A percentile compares a stretch with the other conserved stretches of the same genome.
These are phyloP conservation scores for Lipomyces yamadae DNA, from an alignment of 805 yeast species.

Conservation along the genomic window DNA sequence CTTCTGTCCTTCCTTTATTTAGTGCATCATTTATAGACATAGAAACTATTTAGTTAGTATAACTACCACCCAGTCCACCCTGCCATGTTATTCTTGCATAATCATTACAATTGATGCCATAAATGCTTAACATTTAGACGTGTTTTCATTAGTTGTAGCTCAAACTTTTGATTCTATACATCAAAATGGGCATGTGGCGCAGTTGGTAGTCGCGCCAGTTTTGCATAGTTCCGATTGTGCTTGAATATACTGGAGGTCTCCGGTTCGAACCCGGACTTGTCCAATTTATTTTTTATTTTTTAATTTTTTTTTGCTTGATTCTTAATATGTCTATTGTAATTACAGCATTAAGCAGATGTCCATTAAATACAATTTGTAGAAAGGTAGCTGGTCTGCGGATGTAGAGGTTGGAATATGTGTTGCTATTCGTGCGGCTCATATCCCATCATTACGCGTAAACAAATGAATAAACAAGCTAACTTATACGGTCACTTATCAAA, in stretches of 20 bases:
- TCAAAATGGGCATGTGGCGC: slow-evolving; percentile 40
- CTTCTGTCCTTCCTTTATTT: not conserved
- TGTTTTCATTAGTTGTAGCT: not conserved
- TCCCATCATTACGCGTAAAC: not conserved
- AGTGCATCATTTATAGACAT: not conserved
- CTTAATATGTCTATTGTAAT: too few species aligned
- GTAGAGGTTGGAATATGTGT: too few species aligned
- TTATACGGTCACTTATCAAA: not conserved
- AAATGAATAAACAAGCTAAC: not conserved
- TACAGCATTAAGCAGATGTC: not conserved
- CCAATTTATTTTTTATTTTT: slow-evolving; percentile 28
- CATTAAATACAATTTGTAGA: too few species aligned
- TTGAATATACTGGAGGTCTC: slow-evolving; percentile 39
- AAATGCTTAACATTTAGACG: not conserved
- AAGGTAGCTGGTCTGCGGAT: too few species aligned
- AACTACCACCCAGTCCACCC: too few species aligned
- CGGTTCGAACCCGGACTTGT: slow-evolving; percentile 43
- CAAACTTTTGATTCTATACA: not conserved
- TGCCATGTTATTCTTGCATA: not conserved
- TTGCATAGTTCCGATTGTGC: slow-evolving; percentile 29
- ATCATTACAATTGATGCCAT: not conserved
- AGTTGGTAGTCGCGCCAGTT: slow-evolving; percentile 43
- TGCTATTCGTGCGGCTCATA: too few species aligned
- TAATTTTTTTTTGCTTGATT: not conserved
- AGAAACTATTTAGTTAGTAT: too few species aligned